Evolutionary conservation across 345 rosid species (phyloP).

Genomic region (Theobroma cacao): DNA sequence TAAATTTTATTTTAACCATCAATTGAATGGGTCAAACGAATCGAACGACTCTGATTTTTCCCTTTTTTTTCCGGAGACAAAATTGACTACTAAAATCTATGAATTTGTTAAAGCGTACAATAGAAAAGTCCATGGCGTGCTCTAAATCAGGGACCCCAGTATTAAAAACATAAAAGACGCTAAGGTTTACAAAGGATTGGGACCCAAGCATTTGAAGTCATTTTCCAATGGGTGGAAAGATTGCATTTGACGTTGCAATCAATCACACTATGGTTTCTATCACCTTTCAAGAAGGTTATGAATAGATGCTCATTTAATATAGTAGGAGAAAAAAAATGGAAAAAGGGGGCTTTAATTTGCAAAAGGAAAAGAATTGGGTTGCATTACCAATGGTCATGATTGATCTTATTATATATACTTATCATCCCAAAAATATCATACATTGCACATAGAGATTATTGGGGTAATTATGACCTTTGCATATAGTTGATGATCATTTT

Average conservation of each 20-base stretch:
- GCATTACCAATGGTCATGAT: neutral
- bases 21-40: neutral
- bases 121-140: conserved; percentile 13
- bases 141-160: neutral
- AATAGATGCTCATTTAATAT: neutral
- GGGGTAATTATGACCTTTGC: neutral
- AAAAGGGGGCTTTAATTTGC: neutral
- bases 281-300: neutral
- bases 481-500: neutral
- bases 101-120: neutral
- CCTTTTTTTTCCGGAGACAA: too few species aligned
- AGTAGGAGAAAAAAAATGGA: neutral
- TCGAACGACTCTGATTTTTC: neutral
- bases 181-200: neutral
- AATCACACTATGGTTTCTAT: neutral
- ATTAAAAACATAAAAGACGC: neutral
- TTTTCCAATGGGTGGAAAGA: neutral
- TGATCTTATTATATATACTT: neutral
- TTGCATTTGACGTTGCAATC: neutral
- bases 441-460: neutral
- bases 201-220: neutral
- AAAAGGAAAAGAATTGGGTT: neutral
- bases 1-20: neutral
- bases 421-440: neutral
- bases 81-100: neutral